phyloP scores from a whole-genome alignment of 768 basidiomycete genomes.

The Lentinula edodes region DNA sequence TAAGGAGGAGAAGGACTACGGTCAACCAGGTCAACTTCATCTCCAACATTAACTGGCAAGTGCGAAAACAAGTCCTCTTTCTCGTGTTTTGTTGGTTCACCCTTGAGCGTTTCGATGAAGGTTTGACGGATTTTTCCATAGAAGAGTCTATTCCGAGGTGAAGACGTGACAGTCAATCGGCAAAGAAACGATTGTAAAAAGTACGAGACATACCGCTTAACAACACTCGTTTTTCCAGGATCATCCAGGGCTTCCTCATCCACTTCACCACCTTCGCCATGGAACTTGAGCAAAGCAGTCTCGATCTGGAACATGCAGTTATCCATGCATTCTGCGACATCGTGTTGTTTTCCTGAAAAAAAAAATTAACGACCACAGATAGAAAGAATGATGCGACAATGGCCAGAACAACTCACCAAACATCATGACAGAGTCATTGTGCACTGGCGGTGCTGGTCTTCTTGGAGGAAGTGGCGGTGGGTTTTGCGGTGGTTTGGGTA shows the following conservation, averaged over 20 bases:
- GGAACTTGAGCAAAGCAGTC: constrained; percentile 78
- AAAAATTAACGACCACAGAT: constrained; percentile 2
- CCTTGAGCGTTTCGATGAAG: constrained; percentile 29
- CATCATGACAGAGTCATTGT: constrained; percentile 81
- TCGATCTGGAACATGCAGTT: constrained; percentile 99
- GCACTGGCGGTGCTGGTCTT: constrained; percentile 49
- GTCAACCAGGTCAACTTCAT: constrained; percentile 21
- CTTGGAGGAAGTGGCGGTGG: constrained; percentile 10
- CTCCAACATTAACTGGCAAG: constrained; percentile 87
- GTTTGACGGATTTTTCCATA: constrained; percentile 79
- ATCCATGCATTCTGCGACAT: constrained; percentile 98
- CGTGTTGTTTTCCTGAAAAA: constrained; percentile 82
- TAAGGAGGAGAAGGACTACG: neutral
- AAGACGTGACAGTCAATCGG: neutral
- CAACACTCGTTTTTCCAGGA: constrained; percentile 65
- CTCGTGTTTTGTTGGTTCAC: constrained; percentile 41
- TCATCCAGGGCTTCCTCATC: constrained; percentile 35
- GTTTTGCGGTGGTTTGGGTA: neutral
- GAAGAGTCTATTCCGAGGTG: constrained; percentile 44
- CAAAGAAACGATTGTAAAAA: neutral
- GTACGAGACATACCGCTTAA: constrained; percentile 58
- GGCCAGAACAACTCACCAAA: constrained; percentile 55
- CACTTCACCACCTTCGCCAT: constrained; percentile 23
- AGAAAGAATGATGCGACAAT: neutral
- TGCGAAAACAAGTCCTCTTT: constrained; percentile 93